phyloP scores from a whole-genome alignment of 2,329 filamentous ascomycete species.

The Aureobasidium subglaciale region DNA sequence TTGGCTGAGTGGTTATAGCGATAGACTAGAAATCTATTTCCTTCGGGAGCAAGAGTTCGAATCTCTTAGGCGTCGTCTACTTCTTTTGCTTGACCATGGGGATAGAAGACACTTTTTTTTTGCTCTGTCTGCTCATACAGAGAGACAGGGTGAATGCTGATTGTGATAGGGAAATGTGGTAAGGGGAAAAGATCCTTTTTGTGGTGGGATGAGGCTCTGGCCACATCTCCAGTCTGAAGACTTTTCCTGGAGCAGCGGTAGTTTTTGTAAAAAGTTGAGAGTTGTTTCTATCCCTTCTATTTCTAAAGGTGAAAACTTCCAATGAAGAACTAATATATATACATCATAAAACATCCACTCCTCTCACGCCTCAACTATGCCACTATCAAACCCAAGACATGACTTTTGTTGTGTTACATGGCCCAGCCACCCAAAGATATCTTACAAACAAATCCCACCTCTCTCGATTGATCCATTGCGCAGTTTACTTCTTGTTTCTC shows the following conservation, averaged over 20 bases:
- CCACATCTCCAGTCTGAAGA: background rate
- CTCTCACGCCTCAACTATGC: background rate
- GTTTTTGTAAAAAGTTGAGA: background rate
- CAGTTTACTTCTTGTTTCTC: slow-evolving; percentile 50
- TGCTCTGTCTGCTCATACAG: too few species aligned
- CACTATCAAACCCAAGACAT: background rate
- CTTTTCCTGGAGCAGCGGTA: background rate
- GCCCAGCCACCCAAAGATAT: slow-evolving; percentile 4
- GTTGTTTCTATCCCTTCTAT: background rate
- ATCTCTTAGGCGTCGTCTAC: too few species aligned
- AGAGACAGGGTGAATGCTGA: too few species aligned
- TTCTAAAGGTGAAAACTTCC: background rate
- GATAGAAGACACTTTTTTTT: background rate
- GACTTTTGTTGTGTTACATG: background rate
- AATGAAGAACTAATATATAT: background rate
- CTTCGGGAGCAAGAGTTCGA: too few species aligned
- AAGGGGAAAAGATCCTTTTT: too few species aligned
- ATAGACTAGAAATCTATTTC: background rate
- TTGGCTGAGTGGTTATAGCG: too few species aligned
- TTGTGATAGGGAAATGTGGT: too few species aligned
- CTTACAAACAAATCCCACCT: background rate
- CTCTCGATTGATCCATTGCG: background rate
- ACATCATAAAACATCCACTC: background rate
- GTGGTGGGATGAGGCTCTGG: too few species aligned
- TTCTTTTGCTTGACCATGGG: background rate